Percentiles rank a stretch among this genome's conserved stretches.
These are phyloP conservation scores for Globisporangium yorkense DNA, from an alignment of 352 stramenopile species.

Conservation along the genomic window DNA sequence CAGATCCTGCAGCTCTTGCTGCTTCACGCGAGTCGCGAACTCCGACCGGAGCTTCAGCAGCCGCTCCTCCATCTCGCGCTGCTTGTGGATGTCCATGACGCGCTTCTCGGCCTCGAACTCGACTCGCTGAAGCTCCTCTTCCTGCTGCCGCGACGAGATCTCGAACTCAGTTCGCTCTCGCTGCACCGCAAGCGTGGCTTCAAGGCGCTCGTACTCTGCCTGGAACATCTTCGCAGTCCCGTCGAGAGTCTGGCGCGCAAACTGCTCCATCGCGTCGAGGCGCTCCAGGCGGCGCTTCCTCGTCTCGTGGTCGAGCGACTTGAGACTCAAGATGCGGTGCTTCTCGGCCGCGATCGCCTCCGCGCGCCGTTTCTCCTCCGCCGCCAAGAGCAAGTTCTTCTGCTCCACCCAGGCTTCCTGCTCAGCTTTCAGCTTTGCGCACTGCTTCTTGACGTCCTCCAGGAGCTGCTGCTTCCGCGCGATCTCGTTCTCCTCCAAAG, in stretches of 20 bases:
- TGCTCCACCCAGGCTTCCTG: slow-evolving; percentile 67
- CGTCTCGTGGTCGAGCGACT: slow-evolving; percentile 68
- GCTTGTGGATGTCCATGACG: slow-evolving; percentile 50
- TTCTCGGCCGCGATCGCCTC: slow-evolving; percentile 62
- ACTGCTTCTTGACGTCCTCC: slow-evolving; percentile 47
- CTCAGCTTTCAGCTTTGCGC: slow-evolving; percentile 41
- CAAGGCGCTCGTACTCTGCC: slow-evolving; percentile 51
- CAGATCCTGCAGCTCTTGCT: slow-evolving; percentile 68
- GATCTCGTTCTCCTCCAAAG: slow-evolving; percentile 65
- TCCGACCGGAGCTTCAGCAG: slow-evolving; percentile 59
- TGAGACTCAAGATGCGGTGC: slow-evolving; percentile 54
- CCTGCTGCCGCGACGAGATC: slow-evolving; percentile 54
- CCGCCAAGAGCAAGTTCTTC: slow-evolving; percentile 41
- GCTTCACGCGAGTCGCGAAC: slow-evolving; percentile 63
- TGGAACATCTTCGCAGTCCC: slow-evolving; percentile 56
- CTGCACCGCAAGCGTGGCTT: slow-evolving; percentile 43
- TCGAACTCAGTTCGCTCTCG: slow-evolving; percentile 67
- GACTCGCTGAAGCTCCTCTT: slow-evolving; percentile 71
- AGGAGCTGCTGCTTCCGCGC: slow-evolving; percentile 58
- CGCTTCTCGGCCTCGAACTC: slow-evolving; percentile 69
- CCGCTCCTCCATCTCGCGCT: slow-evolving; percentile 58
- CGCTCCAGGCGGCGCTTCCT: slow-evolving; percentile 54
- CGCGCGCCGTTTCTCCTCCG: slow-evolving; percentile 55
- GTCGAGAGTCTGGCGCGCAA: slow-evolving; percentile 56
- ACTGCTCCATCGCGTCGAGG: slow-evolving; percentile 50